Conservation (phyloP, 768 basidiomycete genomes). For the Suillus lakei region DNA sequence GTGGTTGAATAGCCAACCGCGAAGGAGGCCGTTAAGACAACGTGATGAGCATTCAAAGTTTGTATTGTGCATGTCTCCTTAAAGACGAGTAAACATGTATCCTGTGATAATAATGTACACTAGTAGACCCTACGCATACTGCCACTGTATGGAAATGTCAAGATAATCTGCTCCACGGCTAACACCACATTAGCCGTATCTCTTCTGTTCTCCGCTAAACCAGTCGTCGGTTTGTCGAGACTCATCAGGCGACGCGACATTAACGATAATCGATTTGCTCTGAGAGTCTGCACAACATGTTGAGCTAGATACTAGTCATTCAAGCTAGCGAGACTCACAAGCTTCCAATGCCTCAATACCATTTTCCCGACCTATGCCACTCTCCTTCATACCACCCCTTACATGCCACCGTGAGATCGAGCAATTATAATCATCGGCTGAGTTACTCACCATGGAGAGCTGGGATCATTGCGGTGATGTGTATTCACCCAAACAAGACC, state of each 20-base stretch:
- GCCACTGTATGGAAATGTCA: conserved; percentile 7
- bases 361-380: conserved; percentile 87
- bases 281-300: conserved; percentile 64
- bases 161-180: not conserved
- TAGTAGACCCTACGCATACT: conserved; percentile 12
- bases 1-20: conserved; percentile 41
- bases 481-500: conserved; percentile 91
- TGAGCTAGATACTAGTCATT: not conserved
- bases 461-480: conserved; percentile 88
- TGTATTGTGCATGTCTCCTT: conserved; percentile 7
- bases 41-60: conserved; percentile 31
- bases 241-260: conserved; percentile 67
- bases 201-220: conserved; percentile 59
- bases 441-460: conserved; percentile 73
- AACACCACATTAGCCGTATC: conserved; percentile 60
- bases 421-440: not conserved
- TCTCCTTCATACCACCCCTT: conserved; percentile 91
- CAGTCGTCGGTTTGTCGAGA: conserved; percentile 71
- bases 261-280: conserved; percentile 81
- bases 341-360: conserved; percentile 81
- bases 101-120: conserved; percentile 19
- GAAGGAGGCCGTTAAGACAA: conserved; percentile 63
- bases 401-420: conserved; percentile 1
- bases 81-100: conserved; percentile 5
- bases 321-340: conserved; percentile 49